These are phyloP conservation scores for Massarina eburnea DNA, from an alignment of 2,329 filamentous ascomycete genomes.

Conservation along the genomic window DNA sequence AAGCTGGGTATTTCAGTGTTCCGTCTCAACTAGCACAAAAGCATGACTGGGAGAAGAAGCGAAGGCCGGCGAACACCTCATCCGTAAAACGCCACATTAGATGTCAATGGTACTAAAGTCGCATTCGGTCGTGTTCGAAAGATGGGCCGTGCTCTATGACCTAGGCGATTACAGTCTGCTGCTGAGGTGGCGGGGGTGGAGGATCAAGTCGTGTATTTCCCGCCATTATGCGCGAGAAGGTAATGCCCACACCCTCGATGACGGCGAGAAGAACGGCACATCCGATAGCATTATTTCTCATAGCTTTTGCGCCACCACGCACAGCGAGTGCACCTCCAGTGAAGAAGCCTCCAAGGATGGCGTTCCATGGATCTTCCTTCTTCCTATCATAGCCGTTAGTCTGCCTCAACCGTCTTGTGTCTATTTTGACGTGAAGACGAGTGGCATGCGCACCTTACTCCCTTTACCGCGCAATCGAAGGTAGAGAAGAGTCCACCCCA, in stretches of 20 bases:
- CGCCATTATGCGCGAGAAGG: constrained; percentile 88
- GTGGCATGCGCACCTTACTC: constrained; percentile 43
- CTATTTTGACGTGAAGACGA: neutral
- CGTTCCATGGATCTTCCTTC: constrained; percentile 97
- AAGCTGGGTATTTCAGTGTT: no score
- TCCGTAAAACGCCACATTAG: neutral
- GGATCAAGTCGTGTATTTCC: constrained; percentile 77
- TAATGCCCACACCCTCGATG: constrained; percentile 94
- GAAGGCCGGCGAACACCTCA: no score
- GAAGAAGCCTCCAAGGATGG: constrained; percentile 94
- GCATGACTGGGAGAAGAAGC: no score
- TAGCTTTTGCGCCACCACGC: constrained; percentile 83
- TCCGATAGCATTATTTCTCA: constrained; percentile 89
- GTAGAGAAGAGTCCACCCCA: constrained; percentile 94
- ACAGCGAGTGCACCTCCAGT: constrained; percentile 82
- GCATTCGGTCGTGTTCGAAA: neutral
- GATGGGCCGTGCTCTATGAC: neutral
- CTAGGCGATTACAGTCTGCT: constrained; percentile 11
- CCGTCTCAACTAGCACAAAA: no score
- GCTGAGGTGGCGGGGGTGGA: constrained; percentile 44
- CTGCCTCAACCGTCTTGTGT: neutral
- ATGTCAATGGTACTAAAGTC: neutral
- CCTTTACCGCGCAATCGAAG: constrained; percentile 94
- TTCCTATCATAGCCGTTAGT: constrained; percentile 45
- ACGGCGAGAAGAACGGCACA: constrained; percentile 90